Conservation (phyloP, 176 grass and related monocot species). For the Aegilops speltoides region DNA sequence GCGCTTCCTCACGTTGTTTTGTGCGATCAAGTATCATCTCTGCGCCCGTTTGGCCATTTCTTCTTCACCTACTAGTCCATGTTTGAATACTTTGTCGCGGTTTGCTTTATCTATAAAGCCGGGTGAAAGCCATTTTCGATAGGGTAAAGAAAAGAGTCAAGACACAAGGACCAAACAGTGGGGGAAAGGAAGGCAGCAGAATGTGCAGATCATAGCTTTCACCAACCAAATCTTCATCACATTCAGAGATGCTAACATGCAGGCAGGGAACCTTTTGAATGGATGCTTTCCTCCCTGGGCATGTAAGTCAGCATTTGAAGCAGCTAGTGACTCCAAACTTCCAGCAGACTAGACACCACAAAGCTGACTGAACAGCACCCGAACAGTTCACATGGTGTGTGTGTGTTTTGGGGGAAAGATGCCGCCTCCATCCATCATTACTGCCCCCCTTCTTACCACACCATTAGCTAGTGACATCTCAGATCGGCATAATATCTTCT, state of each 20-base stretch:
- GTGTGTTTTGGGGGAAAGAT: background rate
- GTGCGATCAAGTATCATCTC: too few species aligned
- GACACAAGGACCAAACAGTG: background rate
- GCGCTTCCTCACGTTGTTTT: too few species aligned
- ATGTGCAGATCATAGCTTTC: background rate
- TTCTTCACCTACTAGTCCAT: too few species aligned
- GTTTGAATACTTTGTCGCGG: too few species aligned
- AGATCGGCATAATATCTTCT: slow-evolving; percentile 17
- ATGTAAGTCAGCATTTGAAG: slow-evolving; percentile 8
- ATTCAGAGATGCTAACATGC: slow-evolving; percentile 18
- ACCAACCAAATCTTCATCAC: slow-evolving; percentile 15
- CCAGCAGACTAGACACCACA: background rate
- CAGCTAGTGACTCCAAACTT: background rate
- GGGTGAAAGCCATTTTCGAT: too few species aligned
- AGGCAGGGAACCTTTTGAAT: slow-evolving; percentile 17
- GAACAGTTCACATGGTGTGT: background rate
- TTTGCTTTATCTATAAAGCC: too few species aligned
- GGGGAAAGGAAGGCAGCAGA: background rate
- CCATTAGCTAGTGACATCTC: background rate
- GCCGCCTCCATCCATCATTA: background rate
- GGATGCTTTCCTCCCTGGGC: background rate
- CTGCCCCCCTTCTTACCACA: background rate
- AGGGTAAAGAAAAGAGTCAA: background rate
- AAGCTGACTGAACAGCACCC: background rate
- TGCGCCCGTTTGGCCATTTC: too few species aligned